Percentiles rank a stretch among this genome's conserved stretches.
phyloP scores from a whole-genome alignment of 768 basidiomycete genomes.

The Panaeolus cyanescens region DNA sequence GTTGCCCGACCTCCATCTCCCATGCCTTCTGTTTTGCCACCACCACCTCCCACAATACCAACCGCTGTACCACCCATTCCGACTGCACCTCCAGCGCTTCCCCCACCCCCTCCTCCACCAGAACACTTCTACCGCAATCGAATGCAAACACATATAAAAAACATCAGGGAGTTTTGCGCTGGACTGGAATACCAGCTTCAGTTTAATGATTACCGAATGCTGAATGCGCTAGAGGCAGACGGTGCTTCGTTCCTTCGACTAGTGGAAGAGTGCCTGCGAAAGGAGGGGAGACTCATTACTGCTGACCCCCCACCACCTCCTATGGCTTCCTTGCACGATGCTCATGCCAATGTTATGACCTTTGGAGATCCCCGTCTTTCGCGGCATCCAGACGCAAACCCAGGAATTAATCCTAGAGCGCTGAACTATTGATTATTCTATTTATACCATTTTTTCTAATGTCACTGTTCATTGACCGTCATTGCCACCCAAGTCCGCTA shows the following conservation, averaged over 20 bases:
- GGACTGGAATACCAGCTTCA: conserved; percentile 49
- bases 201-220: conserved; percentile 44
- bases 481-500: background rate
- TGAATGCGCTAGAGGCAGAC: conserved; percentile 42
- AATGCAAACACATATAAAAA: conserved; percentile 42
- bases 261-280: conserved; percentile 39
- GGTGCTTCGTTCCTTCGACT: conserved; percentile 40
- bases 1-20: conserved; percentile 1
- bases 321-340: background rate
- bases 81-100: conserved; percentile 8
- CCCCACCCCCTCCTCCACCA: conserved; percentile 12
- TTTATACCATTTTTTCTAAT: background rate
- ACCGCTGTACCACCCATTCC: background rate
- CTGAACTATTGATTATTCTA: conserved; percentile 15
- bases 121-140: conserved; percentile 32
- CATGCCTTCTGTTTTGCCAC: conserved; percentile 5
- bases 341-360: conserved; percentile 1
- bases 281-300: conserved; percentile 34
- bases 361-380: conserved; percentile 3
- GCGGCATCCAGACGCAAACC: conserved; percentile 16
- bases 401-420: conserved; percentile 24
- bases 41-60: conserved; percentile 5
- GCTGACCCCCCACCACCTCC: conserved; percentile 6
- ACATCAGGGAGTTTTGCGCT: conserved; percentile 45
- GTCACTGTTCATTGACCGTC: background rate